Percentiles rank a stretch among this genome's conserved stretches.
Evolutionary conservation across 805 yeast genomes (phyloP).

Genomic region (Saccharomyces jurei): DNA sequence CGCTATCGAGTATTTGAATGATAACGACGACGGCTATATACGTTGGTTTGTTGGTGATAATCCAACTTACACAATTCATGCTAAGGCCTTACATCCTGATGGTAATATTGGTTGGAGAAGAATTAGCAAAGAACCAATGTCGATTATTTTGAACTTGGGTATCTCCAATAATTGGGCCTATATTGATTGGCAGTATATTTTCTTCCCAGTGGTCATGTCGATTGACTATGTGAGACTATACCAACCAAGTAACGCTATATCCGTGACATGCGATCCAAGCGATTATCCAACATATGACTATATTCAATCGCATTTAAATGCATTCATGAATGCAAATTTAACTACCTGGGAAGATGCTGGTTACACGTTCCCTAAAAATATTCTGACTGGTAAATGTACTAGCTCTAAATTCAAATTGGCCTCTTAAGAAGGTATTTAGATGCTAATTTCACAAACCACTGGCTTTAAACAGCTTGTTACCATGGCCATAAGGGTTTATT

Average conservation of each 20-base stretch:
- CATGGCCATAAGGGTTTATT: not conserved
- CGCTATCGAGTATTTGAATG: slow-evolving; percentile 70
- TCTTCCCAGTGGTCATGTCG: slow-evolving; percentile 66
- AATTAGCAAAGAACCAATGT: slow-evolving; percentile 84
- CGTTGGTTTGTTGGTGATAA: slow-evolving; percentile 77
- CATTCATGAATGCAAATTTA: slow-evolving; percentile 57
- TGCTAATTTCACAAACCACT: not conserved
- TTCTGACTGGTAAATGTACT: slow-evolving; percentile 41
- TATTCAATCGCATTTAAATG: slow-evolving; percentile 57
- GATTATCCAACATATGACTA: slow-evolving; percentile 79
- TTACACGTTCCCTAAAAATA: slow-evolving; percentile 55
- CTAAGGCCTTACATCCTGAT: slow-evolving; percentile 72
- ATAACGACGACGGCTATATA: slow-evolving; percentile 59
- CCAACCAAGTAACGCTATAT: slow-evolving; percentile 59
- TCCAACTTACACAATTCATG: slow-evolving; percentile 63
- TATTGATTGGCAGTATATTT: slow-evolving; percentile 74
- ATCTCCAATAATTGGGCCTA: slow-evolving; percentile 84
- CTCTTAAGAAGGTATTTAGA: not conserved
- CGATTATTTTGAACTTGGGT: slow-evolving; percentile 76
- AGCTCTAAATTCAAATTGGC: slow-evolving; percentile 20
- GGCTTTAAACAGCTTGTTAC: not conserved
- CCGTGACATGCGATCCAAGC: slow-evolving; percentile 73
- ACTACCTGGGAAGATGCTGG: slow-evolving; percentile 75
- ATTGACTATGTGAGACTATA: slow-evolving; percentile 80
- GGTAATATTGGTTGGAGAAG: slow-evolving; percentile 81